phyloP scores from a whole-genome alignment of 2,329 filamentous ascomycete species.

The Aphanoascus verrucosus region DNA sequence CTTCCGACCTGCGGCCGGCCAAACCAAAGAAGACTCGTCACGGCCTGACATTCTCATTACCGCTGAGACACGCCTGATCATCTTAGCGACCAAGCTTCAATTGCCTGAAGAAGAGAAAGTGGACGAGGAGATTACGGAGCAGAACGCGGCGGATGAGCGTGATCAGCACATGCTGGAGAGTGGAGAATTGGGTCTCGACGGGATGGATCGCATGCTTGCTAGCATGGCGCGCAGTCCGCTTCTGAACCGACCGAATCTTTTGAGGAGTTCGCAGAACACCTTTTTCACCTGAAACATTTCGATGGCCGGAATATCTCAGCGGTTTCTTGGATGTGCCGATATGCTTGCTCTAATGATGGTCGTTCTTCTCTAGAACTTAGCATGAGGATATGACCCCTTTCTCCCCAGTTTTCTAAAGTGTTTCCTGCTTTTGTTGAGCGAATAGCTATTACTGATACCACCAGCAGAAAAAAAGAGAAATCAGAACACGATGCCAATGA shows the following conservation, averaged over 20 bases:
- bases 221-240: slow-evolving; percentile 29
- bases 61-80: slow-evolving; percentile 33
- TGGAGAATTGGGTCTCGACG: slow-evolving; percentile 38
- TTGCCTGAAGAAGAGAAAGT: slow-evolving; percentile 18
- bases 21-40: slow-evolving; percentile 18
- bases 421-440: too few relatives aligned
- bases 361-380: too few relatives aligned
- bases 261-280: slow-evolving; percentile 28
- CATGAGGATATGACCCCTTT: too few relatives aligned
- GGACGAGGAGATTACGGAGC: slow-evolving; percentile 11
- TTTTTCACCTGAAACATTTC: slow-evolving; percentile 1
- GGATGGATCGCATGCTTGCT: slow-evolving; percentile 38
- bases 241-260: slow-evolving; percentile 20
- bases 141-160: slow-evolving; percentile 16
- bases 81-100: slow-evolving; percentile 26
- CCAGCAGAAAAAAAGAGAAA: too few relatives aligned
- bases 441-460: too few relatives aligned
- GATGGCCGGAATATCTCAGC: too few relatives aligned
- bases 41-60: slow-evolving; percentile 30
- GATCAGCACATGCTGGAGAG: slow-evolving; percentile 35
- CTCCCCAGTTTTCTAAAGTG: too few relatives aligned
- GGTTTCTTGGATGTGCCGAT: too few relatives aligned
- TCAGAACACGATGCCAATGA: not conserved
- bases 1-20: slow-evolving; percentile 9
- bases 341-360: too few relatives aligned